phyloP scores from a whole-genome alignment of 208 protist species.

The Leishmania turanica region DNA sequence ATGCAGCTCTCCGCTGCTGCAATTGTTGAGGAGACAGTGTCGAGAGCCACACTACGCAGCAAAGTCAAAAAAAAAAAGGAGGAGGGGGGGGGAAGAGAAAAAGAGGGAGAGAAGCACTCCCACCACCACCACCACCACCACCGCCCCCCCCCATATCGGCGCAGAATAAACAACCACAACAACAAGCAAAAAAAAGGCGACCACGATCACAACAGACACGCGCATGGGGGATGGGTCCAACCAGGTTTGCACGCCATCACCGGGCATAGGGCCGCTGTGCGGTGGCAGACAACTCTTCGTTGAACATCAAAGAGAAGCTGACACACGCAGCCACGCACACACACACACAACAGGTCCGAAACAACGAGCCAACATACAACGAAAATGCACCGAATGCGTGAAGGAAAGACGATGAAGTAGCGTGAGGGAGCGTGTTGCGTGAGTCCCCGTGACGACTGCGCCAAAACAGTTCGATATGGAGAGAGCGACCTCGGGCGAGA shows the following conservation, averaged over 20 bases:
- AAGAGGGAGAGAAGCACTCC: background rate
- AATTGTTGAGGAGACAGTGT: background rate
- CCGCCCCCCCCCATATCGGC: too few relatives aligned
- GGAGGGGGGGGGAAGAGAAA: too few relatives aligned
- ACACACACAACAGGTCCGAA: background rate
- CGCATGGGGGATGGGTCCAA: background rate
- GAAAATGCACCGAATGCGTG: background rate
- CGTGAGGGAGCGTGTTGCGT: background rate
- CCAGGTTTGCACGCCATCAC: background rate
- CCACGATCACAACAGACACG: background rate
- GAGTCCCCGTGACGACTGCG: background rate
- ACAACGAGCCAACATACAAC: too few relatives aligned
- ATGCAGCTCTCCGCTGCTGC: too few relatives aligned
- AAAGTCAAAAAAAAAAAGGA: background rate
- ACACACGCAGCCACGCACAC: background rate
- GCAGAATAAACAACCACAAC: too few relatives aligned
- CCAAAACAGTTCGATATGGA: background rate
- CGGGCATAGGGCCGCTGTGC: background rate
- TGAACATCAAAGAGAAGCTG: background rate
- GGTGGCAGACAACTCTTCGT: background rate
- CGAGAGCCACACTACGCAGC: background rate
- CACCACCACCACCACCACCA: too few relatives aligned
- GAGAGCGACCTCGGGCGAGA: background rate
- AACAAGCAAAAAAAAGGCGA: background rate
- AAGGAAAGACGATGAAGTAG: background rate